Conservation (phyloP, 352 stramenopile genomes). For the Phytophthora constricta region DNA sequence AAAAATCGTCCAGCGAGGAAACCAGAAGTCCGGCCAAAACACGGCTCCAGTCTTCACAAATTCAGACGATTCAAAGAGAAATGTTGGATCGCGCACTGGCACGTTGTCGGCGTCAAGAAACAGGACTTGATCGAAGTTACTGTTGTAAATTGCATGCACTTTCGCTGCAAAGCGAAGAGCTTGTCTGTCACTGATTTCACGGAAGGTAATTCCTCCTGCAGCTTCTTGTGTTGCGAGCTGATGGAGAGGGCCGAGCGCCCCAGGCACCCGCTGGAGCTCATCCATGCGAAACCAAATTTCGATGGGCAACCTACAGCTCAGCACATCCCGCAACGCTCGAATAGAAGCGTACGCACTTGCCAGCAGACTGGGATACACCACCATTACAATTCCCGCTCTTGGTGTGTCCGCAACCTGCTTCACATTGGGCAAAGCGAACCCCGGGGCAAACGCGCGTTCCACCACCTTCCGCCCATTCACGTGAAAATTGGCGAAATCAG, state of each 20-base stretch:
- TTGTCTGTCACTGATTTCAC: constrained; percentile 30
- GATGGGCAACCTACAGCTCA: constrained; percentile 48
- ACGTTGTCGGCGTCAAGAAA: constrained; percentile 70
- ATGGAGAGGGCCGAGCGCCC: constrained; percentile 21
- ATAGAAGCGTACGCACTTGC: constrained; percentile 46
- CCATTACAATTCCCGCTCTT: constrained; percentile 50
- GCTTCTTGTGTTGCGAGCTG: constrained; percentile 23
- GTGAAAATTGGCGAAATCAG: constrained; percentile 51
- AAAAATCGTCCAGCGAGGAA: constrained; percentile 63
- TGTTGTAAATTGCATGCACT: constrained; percentile 54
- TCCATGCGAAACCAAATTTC: constrained; percentile 52
- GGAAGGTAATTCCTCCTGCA: constrained; percentile 30
- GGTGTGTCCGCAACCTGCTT: not conserved
- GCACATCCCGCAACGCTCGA: constrained; percentile 42
- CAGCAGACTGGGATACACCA: constrained; percentile 55
- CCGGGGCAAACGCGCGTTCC: constrained; percentile 13
- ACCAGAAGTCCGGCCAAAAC: constrained; percentile 81
- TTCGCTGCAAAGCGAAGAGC: constrained; percentile 60
- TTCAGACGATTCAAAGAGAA: constrained; percentile 47
- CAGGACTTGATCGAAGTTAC: constrained; percentile 48
- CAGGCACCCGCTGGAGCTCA: constrained; percentile 29
- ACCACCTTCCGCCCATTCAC: constrained; percentile 30
- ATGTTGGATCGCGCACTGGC: constrained; percentile 50
- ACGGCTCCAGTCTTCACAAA: constrained; percentile 53
- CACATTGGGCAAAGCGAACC: constrained; percentile 25